Base-by-base conservation (phyloP, 176 grass and related monocot species). In the Eragrostis curvula region DNA sequence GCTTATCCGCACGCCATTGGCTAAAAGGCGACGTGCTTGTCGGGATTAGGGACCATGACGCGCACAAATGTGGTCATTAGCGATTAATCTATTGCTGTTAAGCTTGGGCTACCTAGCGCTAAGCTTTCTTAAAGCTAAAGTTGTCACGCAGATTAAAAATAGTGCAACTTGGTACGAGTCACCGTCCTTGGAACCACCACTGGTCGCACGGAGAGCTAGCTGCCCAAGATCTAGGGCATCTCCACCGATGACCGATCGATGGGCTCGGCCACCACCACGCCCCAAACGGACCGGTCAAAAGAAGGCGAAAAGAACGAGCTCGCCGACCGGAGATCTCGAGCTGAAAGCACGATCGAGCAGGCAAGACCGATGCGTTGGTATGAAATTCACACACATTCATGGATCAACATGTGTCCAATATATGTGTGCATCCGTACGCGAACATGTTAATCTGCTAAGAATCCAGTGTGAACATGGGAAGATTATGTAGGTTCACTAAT, bases 51-150 rank as follows among this genome's bases (percentile, higher is more conserved):
- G 81, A 85, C 89, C 89, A 88, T 79, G 83, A 86, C 76, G 60
- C 85, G 56, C 78, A 77, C 81, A 80, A 89, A 75, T 86, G 80
- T 63, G 89, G 74, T 32, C 62, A 84, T 83, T 94, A 85, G 49
- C 74, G 70, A 84, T 87, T 92, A 86, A 79, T 52, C 79, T 79
- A 81, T 60, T 71, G 52, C 13, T 49, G 63, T 25, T 15, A 49
- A 64, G 55, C 56, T 67, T 65, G 30, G 18, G 21, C 27, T 75
- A 66, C 58, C 55, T 61, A 82, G 75, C 61, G 77, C 47, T 55
- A 79, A 80, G 68, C 89, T 97, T 93, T 86, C 13, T 96, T 88
- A 94, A 97, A 94, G 89, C 78, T 85, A 79, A 97, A 97, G 91
- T 88, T 78, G 70, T 29, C 79, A 90, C 51, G 39, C 14, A 29